Evolutionary conservation across 345 rosid genomes (phyloP).

Genomic region (Kandelia obovata): DNA sequence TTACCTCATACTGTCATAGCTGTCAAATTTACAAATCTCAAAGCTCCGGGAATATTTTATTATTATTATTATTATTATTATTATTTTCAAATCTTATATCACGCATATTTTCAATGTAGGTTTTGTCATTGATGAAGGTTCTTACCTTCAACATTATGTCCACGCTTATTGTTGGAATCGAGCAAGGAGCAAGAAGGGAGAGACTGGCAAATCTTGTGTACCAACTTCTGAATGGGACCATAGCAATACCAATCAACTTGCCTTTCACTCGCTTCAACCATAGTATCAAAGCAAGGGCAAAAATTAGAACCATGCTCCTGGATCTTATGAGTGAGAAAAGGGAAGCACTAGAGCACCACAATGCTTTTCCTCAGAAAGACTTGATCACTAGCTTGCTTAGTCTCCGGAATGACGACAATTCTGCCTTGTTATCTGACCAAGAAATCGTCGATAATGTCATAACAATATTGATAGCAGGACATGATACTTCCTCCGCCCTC

Average conservation of each 20-base stretch:
- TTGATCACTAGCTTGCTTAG: conserved; percentile 24
- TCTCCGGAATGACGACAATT: not conserved
- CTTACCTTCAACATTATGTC: conserved; percentile 37
- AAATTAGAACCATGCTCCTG: not conserved
- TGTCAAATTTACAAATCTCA: too few species aligned
- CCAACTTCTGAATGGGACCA: conserved; percentile 19
- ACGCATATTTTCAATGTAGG: conserved; percentile 11
- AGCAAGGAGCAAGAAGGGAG: conserved; percentile 19
- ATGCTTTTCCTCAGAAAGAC: conserved; percentile 14
- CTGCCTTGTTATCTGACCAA: conserved; percentile 3
- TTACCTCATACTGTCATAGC: too few species aligned
- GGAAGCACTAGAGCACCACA: conserved; percentile 9
- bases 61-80: too few species aligned
- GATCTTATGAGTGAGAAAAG: conserved; percentile 14
- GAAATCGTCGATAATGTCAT: conserved; percentile 23
- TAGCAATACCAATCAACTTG: conserved; percentile 26
- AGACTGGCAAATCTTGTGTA: conserved; percentile 12
- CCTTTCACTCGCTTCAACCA: conserved; percentile 28
- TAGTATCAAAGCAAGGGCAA: conserved; percentile 8
- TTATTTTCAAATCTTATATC: not conserved
- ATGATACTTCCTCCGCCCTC: conserved; percentile 24
- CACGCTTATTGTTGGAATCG: conserved; percentile 28
- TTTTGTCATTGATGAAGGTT: conserved; percentile 32
- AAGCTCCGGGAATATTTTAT: too few species aligned
- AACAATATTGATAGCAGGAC: conserved; percentile 18